Conservation (phyloP, 2,329 filamentous ascomycete genomes). For the Xylariomycetidae sp. region DNA sequence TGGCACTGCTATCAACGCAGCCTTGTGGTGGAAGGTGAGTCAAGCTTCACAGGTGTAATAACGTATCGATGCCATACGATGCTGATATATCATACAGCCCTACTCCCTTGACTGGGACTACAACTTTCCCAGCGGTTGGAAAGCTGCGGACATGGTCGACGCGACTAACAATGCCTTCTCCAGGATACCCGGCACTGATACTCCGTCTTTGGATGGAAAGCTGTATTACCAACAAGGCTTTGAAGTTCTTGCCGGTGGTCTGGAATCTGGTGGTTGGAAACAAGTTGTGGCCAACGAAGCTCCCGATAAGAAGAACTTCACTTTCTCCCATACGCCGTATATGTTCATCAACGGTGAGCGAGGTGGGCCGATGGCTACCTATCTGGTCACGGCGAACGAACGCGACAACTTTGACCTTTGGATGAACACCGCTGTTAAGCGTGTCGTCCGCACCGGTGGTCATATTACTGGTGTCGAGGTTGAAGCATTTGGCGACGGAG, state of each 20-base stretch:
- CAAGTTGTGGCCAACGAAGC: conserved; percentile 55
- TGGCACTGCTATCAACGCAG: conserved; percentile 62
- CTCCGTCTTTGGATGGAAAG: conserved; percentile 61
- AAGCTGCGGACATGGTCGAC: conserved; percentile 54
- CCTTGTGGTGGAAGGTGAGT: conserved; percentile 59
- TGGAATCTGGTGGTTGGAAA: conserved; percentile 58
- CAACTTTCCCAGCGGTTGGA: conserved; percentile 70
- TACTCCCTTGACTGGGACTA: conserved; percentile 64
- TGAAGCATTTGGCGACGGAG: conserved; percentile 47
- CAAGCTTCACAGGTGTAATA: no score
- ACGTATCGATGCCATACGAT: no score
- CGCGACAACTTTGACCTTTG: conserved; percentile 63
- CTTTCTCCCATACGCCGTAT: conserved; percentile 59
- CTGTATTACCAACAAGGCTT: conserved; percentile 65
- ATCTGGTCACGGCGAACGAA: conserved; percentile 57
- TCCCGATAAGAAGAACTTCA: conserved; percentile 60
- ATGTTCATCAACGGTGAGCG: conserved; percentile 65
- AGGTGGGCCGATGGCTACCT: conserved; percentile 66
- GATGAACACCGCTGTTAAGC: conserved; percentile 61
- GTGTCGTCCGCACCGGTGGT: conserved; percentile 59
- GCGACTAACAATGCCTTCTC: conserved; percentile 60
- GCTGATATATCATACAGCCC: no score
- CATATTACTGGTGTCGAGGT: conserved; percentile 65
- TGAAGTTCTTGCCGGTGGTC: conserved; percentile 54
- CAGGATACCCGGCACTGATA: conserved; percentile 65